Conservation (phyloP, 2,329 filamentous ascomycete genomes). For the Cercospora zeae-maydis region DNA sequence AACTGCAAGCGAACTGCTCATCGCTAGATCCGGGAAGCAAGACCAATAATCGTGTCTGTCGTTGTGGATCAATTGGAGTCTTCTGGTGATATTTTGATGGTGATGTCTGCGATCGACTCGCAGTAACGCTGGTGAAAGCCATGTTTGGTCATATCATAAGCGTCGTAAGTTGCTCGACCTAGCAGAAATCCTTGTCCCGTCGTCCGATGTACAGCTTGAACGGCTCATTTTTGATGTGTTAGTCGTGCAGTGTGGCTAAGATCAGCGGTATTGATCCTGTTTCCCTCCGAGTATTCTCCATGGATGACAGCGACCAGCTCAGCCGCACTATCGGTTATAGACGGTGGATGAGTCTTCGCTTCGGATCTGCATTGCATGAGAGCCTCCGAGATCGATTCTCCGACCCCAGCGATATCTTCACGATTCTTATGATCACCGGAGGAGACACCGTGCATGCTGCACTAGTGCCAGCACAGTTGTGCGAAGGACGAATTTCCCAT, state of each 20-base stretch:
- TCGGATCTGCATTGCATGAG: background rate
- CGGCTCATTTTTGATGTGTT: background rate
- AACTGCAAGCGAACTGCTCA: background rate
- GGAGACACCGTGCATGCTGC: too few species aligned
- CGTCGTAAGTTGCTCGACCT: background rate
- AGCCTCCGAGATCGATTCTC: background rate
- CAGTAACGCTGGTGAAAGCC: background rate
- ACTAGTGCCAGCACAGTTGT: too few species aligned
- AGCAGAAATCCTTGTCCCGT: too few species aligned
- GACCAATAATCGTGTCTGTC: background rate
- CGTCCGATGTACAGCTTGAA: background rate
- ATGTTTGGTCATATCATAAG: background rate
- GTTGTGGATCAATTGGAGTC: background rate
- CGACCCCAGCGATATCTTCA: too few species aligned
- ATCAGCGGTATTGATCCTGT: background rate
- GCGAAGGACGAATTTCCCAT: too few species aligned
- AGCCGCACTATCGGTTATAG: background rate
- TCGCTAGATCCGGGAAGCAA: background rate
- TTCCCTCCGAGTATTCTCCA: too few species aligned
- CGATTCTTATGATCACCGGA: too few species aligned
- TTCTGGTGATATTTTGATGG: background rate
- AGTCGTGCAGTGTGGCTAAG: background rate
- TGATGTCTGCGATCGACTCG: background rate
- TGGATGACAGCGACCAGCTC: background rate
- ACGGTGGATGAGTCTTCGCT: background rate